Conservation (phyloP, 2,329 filamentous ascomycete species). For the Keithomyces neogunnii region DNA sequence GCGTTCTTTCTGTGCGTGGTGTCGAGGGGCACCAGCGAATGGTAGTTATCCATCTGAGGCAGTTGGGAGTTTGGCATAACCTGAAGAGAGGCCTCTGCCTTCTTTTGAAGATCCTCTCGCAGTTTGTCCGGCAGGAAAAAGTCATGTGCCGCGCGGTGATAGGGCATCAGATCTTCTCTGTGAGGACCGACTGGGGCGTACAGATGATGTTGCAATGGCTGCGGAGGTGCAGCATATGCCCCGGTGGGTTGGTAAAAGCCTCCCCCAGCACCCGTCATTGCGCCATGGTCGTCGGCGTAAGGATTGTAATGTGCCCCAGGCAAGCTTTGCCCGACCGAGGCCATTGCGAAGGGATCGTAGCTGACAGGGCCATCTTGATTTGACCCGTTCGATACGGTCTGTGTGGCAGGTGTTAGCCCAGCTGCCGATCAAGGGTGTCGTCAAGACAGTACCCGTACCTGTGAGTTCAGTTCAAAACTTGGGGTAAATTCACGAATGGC, state of each 20-base stretch:
- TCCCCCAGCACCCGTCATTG: conserved; percentile 46
- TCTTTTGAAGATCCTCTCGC: conserved; percentile 82
- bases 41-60: conserved; percentile 77
- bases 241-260: conserved; percentile 59
- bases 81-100: conserved; percentile 76
- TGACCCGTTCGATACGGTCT: conserved; percentile 38
- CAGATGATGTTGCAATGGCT: conserved; percentile 80
- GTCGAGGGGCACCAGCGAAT: conserved; percentile 85
- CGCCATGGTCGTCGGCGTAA: conserved; percentile 64
- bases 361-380: conserved; percentile 32
- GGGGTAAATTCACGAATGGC: conserved; percentile 53
- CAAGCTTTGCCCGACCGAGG: conserved; percentile 42
- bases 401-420: background rate
- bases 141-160: conserved; percentile 81
- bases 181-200: conserved; percentile 85
- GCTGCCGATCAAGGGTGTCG: background rate
- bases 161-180: conserved; percentile 70
- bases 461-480: conserved; percentile 42
- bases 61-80: conserved; percentile 71
- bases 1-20: conserved; percentile 70
- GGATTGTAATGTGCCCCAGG: conserved; percentile 56
- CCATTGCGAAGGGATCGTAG: conserved; percentile 59
- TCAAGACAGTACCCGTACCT: conserved; percentile 26
- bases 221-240: conserved; percentile 42
- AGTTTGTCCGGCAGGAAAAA: conserved; percentile 85